Evolutionary conservation across 2,329 filamentous ascomycete genomes (phyloP).

Genomic region (Claviceps purpurea): DNA sequence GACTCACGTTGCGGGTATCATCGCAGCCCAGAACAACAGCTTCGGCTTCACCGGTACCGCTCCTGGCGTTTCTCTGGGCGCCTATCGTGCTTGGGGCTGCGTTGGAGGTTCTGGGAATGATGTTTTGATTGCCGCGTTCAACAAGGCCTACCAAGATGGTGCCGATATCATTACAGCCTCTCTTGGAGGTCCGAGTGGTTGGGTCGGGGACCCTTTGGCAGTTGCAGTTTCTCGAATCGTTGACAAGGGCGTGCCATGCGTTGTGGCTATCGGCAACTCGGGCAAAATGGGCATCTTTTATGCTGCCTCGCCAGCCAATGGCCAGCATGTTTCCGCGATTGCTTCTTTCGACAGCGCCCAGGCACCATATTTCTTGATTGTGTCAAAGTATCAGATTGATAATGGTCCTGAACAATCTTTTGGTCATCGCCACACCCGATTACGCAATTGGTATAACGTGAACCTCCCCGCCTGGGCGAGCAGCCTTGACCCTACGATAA

Average conservation of each 20-base stretch:
- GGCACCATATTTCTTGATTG: slow-evolving; percentile 28
- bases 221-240: slow-evolving; percentile 38
- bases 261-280: slow-evolving; percentile 26
- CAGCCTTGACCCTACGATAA: slow-evolving; percentile 33
- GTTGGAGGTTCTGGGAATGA: slow-evolving; percentile 35
- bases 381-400: slow-evolving; percentile 28
- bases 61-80: slow-evolving; percentile 40
- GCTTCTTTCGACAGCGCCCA: slow-evolving; percentile 36
- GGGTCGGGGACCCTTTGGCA: slow-evolving; percentile 37
- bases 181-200: slow-evolving; percentile 37
- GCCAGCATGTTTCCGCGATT: slow-evolving; percentile 28
- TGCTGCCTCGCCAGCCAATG: too few relatives aligned
- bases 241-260: slow-evolving; percentile 37
- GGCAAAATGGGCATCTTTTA: slow-evolving; percentile 21
- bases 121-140: slow-evolving; percentile 44
- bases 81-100: slow-evolving; percentile 46
- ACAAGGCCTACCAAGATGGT: slow-evolving; percentile 46
- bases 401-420: slow-evolving; percentile 23
- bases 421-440: slow-evolving; percentile 28
- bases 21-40: slow-evolving; percentile 41
- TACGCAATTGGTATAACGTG: slow-evolving; percentile 28
- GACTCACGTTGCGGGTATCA: slow-evolving; percentile 48
- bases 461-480: slow-evolving; percentile 35
- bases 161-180: slow-evolving; percentile 43
- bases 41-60: slow-evolving; percentile 45